phyloP scores from a whole-genome alignment of 2,329 filamentous ascomycete genomes.

The Gaeumannomyces sp. region DNA sequence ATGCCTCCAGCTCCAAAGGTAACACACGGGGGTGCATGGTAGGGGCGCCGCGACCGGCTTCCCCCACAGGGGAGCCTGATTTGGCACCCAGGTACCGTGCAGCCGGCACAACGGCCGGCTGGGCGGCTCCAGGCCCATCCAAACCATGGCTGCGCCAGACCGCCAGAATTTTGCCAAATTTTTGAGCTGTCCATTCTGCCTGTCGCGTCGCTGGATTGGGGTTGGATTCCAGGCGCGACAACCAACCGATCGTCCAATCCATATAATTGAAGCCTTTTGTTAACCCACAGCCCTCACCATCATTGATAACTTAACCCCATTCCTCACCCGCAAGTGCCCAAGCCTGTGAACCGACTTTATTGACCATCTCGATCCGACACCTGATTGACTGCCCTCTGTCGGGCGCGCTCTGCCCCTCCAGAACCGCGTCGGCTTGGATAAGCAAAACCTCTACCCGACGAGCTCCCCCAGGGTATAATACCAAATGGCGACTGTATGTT shows the following conservation, averaged over 20 bases:
- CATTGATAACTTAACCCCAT: too few relatives aligned
- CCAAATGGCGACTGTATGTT: neutral
- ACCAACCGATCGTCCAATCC: neutral
- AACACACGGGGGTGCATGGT: too few relatives aligned
- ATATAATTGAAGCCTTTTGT: neutral
- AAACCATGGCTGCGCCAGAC: constrained; percentile 5
- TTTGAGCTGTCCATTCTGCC: constrained; percentile 3
- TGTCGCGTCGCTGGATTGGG: constrained; percentile 1
- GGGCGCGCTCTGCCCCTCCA: constrained; percentile 4
- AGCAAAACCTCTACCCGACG: neutral
- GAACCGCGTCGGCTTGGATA: neutral
- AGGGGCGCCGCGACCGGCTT: neutral
- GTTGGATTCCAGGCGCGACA: neutral
- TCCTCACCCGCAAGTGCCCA: too few relatives aligned
- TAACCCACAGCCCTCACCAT: neutral
- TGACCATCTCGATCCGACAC: neutral
- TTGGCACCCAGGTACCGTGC: neutral
- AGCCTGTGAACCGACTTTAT: too few relatives aligned
- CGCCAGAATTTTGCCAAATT: neutral
- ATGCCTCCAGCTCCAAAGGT: too few relatives aligned
- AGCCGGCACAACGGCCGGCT: neutral
- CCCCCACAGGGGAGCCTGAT: neutral
- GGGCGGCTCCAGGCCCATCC: neutral
- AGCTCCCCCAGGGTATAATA: neutral
- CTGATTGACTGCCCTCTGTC: neutral